These are phyloP conservation scores for Yamadazyma paraphyllophila DNA, from an alignment of 805 yeast genomes.

Conservation along the genomic window DNA sequence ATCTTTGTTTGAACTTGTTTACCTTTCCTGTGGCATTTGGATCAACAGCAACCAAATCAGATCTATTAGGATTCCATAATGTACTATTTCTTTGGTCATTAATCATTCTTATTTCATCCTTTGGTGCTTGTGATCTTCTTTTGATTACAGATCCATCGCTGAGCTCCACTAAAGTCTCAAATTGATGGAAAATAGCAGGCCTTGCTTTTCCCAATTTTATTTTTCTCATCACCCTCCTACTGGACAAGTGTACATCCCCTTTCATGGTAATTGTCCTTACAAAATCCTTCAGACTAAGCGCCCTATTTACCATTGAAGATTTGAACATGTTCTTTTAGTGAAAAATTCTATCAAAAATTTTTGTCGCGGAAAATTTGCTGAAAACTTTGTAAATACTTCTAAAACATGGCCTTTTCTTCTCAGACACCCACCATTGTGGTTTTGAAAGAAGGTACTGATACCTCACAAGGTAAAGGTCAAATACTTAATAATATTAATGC, in stretches of 20 bases:
- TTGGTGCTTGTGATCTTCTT: slow-evolving; percentile 85
- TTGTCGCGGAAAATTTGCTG: neutral
- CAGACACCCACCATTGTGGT: slow-evolving; percentile 99
- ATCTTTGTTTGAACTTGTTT: slow-evolving; percentile 69
- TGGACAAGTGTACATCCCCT: slow-evolving; percentile 43
- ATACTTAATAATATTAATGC: slow-evolving; percentile 94
- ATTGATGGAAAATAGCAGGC: slow-evolving; percentile 90
- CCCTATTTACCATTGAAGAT: neutral
- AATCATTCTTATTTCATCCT: slow-evolving; percentile 79
- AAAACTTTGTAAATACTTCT: slow-evolving; percentile 4
- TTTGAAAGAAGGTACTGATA: slow-evolving; percentile 95
- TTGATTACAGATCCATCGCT: slow-evolving; percentile 90
- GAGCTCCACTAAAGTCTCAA: slow-evolving; percentile 83
- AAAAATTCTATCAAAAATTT: slow-evolving; percentile 5
- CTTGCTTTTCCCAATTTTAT: slow-evolving; percentile 81
- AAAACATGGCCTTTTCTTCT: slow-evolving; percentile 80
- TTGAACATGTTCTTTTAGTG: slow-evolving; percentile 1
- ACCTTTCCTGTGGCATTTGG: slow-evolving; percentile 83
- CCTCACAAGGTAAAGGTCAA: slow-evolving; percentile 96
- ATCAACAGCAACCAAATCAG: slow-evolving; percentile 70
- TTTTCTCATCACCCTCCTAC: slow-evolving; percentile 63
- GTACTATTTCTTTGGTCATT: slow-evolving; percentile 85
- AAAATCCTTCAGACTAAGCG: slow-evolving; percentile 6
- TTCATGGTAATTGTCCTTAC: slow-evolving; percentile 20
- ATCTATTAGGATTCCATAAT: slow-evolving; percentile 85